Conservation (phyloP, 2,329 filamentous ascomycete species). For the Colletotrichum liaoningense region DNA sequence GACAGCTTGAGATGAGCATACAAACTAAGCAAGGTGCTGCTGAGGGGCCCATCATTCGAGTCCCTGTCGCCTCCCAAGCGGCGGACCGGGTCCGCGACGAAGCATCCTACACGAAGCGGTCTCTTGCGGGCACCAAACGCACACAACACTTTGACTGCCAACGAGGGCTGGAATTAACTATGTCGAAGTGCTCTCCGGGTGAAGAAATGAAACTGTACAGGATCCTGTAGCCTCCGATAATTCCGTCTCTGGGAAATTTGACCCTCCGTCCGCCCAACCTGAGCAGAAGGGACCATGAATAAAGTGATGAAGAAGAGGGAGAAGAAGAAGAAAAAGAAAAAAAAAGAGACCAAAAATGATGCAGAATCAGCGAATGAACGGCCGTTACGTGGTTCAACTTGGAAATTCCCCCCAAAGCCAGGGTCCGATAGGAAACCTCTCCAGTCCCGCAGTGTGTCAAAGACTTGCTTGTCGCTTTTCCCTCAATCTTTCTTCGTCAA, state of each 20-base stretch:
- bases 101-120: constrained; percentile 1
- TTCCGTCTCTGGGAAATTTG: constrained; percentile 14
- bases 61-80: constrained; percentile 29
- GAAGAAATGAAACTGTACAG: constrained; percentile 18
- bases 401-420: constrained; percentile 16
- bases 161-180: constrained; percentile 18
- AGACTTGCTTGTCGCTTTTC: background rate
- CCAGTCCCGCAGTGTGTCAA: constrained; percentile 20
- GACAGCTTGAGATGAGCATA: background rate
- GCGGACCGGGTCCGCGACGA: constrained; percentile 19
- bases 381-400: constrained; percentile 36
- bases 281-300: constrained; percentile 4
- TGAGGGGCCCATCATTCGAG: constrained; percentile 15
- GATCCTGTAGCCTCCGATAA: background rate
- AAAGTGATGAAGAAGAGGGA: background rate
- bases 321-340: background rate
- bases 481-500: background rate
- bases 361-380: constrained; percentile 31
- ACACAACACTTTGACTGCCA: constrained; percentile 18
- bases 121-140: constrained; percentile 2
- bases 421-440: constrained; percentile 29
- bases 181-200: constrained; percentile 9
- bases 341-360: constrained; percentile 1
- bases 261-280: constrained; percentile 15
- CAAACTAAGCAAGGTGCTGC: background rate